Percentiles rank a stretch among this genome's conserved stretches.
Conservation (phyloP, 2,329 filamentous ascomycete genomes). For the Periconia macrospinosa region DNA sequence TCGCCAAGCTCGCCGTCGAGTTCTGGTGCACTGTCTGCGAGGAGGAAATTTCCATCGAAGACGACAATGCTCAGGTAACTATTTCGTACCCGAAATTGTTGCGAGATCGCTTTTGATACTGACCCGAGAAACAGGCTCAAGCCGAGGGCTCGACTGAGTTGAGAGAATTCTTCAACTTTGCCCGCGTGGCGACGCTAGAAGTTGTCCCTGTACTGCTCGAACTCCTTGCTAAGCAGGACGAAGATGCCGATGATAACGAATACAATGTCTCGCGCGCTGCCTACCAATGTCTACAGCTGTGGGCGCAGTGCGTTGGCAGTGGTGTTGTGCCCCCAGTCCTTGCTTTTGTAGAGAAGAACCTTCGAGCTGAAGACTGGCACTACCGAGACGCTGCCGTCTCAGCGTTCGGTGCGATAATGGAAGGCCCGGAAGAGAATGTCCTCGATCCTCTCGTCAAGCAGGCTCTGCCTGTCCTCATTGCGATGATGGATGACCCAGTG, state of each 20-base stretch:
- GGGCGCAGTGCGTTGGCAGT: conserved; percentile 85
- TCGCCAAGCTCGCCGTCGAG: conserved; percentile 95
- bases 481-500: conserved; percentile 86
- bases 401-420: conserved; percentile 98
- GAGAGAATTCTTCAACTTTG: conserved; percentile 94
- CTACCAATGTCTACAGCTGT: conserved; percentile 95
- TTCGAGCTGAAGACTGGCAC: conserved; percentile 92
- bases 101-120: conserved; percentile 21
- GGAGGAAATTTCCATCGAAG: conserved; percentile 96
- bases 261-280: conserved; percentile 95
- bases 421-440: conserved; percentile 90
- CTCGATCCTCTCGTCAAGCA: conserved; percentile 95
- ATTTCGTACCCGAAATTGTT: not conserved
- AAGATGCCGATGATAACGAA: conserved; percentile 94
- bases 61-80: conserved; percentile 82
- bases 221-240: conserved; percentile 93
- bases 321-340: conserved; percentile 86
- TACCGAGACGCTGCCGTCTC: conserved; percentile 93
- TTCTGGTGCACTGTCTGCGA: conserved; percentile 99
- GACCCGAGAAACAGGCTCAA: conserved; percentile 48
- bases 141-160: conserved; percentile 79
- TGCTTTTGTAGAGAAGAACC: conserved; percentile 86
- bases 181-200: conserved; percentile 86
- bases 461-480: conserved; percentile 86
- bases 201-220: conserved; percentile 89